Percentiles rank a stretch among this genome's conserved stretches.
Conservation (phyloP, 805 yeast species). For the Saturnispora serradocipensis region DNA sequence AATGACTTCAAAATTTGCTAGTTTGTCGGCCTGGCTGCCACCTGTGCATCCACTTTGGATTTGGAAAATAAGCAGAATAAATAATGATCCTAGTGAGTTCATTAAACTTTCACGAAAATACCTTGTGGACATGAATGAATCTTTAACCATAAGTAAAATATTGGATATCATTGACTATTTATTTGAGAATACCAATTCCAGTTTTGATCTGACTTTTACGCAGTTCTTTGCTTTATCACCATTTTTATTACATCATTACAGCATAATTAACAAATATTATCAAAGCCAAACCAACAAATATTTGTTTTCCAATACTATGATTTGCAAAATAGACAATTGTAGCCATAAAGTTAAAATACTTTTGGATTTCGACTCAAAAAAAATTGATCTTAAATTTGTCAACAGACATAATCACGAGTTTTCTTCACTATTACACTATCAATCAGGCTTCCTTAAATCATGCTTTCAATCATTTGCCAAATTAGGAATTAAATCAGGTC, state of each 20-base stretch:
- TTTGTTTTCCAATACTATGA: neutral
- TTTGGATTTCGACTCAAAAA: neutral
- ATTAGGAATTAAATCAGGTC: constrained; percentile 1
- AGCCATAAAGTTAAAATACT: neutral
- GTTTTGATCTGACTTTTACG: neutral
- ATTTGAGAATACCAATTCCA: neutral
- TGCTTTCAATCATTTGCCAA: constrained; percentile 1
- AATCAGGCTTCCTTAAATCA: constrained; percentile 1
- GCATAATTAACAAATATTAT: constrained; percentile 2
- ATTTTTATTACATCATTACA: neutral
- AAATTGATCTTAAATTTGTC: neutral
- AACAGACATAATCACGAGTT: neutral
- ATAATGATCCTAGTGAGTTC: neutral
- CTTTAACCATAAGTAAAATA: neutral
- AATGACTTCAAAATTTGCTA: neutral
- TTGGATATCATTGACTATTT: neutral
- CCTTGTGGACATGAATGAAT: neutral
- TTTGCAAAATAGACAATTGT: constrained; percentile 2
- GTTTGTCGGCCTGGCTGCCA: neutral
- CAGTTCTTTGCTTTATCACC: neutral
- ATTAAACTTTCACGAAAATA: neutral
- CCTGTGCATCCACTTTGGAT: constrained; percentile 3
- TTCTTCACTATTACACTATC: neutral
- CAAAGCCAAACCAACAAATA: neutral
- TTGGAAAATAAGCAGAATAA: neutral